A percentile compares a stretch with the other conserved stretches of the same genome.
Conservation (phyloP, 78 protist species). For the Dictyostelium citrinum region DNA sequence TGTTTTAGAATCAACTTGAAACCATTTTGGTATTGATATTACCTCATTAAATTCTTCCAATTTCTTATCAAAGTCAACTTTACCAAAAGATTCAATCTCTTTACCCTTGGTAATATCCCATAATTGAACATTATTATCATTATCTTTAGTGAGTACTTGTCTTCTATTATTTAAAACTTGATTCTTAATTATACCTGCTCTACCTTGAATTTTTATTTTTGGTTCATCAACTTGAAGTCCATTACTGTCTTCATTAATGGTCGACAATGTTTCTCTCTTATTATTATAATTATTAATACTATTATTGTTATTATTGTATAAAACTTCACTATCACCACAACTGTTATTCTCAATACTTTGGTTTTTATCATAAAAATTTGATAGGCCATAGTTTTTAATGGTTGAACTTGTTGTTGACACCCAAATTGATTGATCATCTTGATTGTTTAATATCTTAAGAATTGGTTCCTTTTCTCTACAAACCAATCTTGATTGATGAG, state of each 20-base stretch:
- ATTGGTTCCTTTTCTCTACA: slow-evolving; percentile 17
- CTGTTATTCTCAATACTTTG: not conserved
- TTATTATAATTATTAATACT: not conserved
- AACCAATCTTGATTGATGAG: not conserved
- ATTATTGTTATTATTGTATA: not conserved
- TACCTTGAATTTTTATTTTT: not conserved
- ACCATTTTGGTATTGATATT: slow-evolving; percentile 54
- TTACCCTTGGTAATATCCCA: slow-evolving; percentile 69
- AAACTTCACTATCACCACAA: not conserved
- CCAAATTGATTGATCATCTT: slow-evolving; percentile 9
- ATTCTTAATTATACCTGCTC: slow-evolving; percentile 62
- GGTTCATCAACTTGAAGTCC: not conserved
- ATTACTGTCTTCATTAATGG: not conserved
- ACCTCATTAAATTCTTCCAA: not conserved
- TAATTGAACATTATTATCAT: slow-evolving; percentile 1
- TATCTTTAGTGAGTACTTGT: slow-evolving; percentile 54
- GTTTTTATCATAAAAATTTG: not conserved
- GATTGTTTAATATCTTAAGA: not conserved
- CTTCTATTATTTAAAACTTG: slow-evolving; percentile 45
- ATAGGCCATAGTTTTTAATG: slow-evolving; percentile 16
- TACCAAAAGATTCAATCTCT: slow-evolving; percentile 24
- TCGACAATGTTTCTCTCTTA: not conserved
- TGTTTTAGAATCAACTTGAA: slow-evolving; percentile 47
- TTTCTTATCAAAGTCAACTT: slow-evolving; percentile 52
- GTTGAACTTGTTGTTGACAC: slow-evolving; percentile 44